phyloP scores from a whole-genome alignment of 345 rosid genomes.

The Eucalyptus erythrocorys region DNA sequence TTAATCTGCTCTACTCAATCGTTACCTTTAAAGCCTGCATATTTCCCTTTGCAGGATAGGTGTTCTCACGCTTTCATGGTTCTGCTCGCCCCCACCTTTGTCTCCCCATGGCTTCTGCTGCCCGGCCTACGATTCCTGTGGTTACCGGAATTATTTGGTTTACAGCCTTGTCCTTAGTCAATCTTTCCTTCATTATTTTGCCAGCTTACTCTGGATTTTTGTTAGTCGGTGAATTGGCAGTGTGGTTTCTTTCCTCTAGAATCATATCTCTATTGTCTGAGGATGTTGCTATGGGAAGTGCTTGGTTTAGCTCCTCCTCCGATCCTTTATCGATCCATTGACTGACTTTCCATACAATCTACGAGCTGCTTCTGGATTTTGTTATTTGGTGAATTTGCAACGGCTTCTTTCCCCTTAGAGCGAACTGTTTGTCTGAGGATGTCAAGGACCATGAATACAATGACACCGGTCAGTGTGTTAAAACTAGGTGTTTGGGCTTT shows the following conservation, averaged over 20 bases:
- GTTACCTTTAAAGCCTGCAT: too few species aligned
- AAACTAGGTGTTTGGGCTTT: neutral
- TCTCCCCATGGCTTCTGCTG: too few species aligned
- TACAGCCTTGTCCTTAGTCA: neutral
- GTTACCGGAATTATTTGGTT: neutral
- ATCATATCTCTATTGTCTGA: neutral
- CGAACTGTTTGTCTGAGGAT: neutral
- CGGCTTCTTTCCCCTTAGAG: neutral
- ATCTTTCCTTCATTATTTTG: neutral
- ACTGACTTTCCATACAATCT: neutral
- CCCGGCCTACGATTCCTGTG: neutral
- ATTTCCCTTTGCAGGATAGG: too few species aligned
- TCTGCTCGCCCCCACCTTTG: too few species aligned
- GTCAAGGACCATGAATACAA: neutral
- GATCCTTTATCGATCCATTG: neutral
- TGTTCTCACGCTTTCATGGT: too few species aligned
- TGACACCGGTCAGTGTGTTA: neutral
- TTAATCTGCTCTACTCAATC: too few species aligned
- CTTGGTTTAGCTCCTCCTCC: neutral
- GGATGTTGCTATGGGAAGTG: neutral
- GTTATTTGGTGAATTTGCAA: neutral
- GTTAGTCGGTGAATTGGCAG: neutral
- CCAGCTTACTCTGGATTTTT: neutral
- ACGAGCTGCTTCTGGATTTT: neutral
- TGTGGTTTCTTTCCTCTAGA: neutral